Percentiles rank a stretch among this genome's conserved stretches.
Evolutionary conservation across 176 grass and related monocot species (phyloP).

Genomic region (Bromus sterilis): DNA sequence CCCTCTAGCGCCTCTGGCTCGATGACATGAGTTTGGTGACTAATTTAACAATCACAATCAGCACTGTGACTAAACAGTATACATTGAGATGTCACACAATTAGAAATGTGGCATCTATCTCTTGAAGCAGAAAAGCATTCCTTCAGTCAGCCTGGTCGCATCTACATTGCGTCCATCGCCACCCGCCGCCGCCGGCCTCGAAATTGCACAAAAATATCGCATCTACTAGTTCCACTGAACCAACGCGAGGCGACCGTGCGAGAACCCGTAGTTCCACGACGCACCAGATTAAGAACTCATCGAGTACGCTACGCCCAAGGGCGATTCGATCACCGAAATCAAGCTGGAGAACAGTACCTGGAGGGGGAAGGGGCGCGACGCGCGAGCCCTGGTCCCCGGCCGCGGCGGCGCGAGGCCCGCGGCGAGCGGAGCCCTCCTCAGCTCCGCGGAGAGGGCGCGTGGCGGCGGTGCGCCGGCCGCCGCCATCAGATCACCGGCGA

Average conservation of each 20-base stretch:
- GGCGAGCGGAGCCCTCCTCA: not conserved
- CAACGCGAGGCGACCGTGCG: not conserved
- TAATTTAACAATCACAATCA: not conserved
- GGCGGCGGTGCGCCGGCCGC: slow-evolving; percentile 1
- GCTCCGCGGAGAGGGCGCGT: not conserved
- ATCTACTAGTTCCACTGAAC: not conserved
- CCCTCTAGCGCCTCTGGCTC: not conserved
- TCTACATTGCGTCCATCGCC: not conserved
- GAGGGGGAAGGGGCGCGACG: not conserved
- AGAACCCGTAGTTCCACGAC: not conserved
- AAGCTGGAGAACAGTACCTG: slow-evolving; percentile 16
- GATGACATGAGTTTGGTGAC: not conserved
- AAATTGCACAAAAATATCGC: slow-evolving; percentile 10
- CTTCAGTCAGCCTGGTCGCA: not conserved
- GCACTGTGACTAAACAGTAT: not conserved
- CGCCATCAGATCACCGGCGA: slow-evolving; percentile 59
- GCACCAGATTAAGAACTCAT: not conserved
- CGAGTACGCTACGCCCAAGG: not conserved
- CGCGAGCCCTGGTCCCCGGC: slow-evolving; percentile 8
- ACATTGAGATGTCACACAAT: not conserved
- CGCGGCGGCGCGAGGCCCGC: not conserved
- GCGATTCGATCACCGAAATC: not conserved
- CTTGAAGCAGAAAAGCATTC: not conserved
- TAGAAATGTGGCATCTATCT: not conserved
- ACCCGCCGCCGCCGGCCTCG: not conserved